Evolutionary conservation across 306 rosid species (phyloP).

Genomic region (Notholithocarpus densiflorus): DNA sequence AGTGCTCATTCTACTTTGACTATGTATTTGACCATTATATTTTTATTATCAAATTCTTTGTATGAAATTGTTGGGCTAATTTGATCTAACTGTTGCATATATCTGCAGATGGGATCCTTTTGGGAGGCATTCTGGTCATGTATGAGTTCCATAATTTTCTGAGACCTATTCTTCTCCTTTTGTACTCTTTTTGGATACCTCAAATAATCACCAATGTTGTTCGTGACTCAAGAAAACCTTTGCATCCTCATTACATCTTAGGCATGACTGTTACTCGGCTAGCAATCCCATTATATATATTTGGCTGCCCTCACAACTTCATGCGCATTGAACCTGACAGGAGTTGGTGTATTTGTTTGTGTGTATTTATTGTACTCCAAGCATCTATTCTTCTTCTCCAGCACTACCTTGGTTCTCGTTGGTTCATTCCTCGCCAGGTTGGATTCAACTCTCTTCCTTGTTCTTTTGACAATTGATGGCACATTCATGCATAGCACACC

Average conservation of each 20-base stretch:
- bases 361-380: slow-evolving; percentile 67
- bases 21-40: slow-evolving; percentile 1
- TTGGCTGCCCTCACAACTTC: slow-evolving; percentile 95
- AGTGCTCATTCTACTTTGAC: neutral
- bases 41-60: slow-evolving; percentile 1
- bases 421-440: slow-evolving; percentile 99
- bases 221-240: slow-evolving; percentile 92
- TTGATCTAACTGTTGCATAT: slow-evolving; percentile 14
- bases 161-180: slow-evolving; percentile 77
- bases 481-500: neutral
- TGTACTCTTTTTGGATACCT: slow-evolving; percentile 96
- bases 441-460: slow-evolving; percentile 10
- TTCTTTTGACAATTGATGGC: neutral
- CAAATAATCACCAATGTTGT: slow-evolving; percentile 82
- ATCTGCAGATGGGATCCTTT: slow-evolving; percentile 88
- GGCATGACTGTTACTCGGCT: slow-evolving; percentile 88
- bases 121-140: slow-evolving; percentile 97
- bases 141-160: slow-evolving; percentile 86
- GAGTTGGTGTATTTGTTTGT: slow-evolving; percentile 73
- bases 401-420: slow-evolving; percentile 90
- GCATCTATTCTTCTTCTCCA: slow-evolving; percentile 84
- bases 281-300: slow-evolving; percentile 77
- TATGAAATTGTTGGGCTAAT: slow-evolving; percentile 15
- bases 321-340: slow-evolving; percentile 81
- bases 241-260: slow-evolving; percentile 90